A percentile compares a stretch with the other conserved stretches of the same genome.
These are phyloP conservation scores for Penicillium sclerotiorum DNA, from an alignment of 2,329 filamentous ascomycete species.

Conservation along the genomic window DNA sequence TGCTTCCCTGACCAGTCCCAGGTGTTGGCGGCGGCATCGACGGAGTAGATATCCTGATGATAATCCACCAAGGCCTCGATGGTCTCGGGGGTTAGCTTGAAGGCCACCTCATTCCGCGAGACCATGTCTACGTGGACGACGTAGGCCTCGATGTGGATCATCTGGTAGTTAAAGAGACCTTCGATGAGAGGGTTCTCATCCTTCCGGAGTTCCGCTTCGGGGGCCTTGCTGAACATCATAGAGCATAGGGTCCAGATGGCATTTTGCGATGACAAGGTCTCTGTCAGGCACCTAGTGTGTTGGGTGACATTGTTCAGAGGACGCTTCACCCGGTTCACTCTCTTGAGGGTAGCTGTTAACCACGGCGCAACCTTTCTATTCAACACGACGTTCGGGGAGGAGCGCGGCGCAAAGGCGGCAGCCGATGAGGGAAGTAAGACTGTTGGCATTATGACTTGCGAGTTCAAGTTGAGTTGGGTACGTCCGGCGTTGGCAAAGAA, in stretches of 20 bases:
- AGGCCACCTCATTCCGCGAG: constrained; percentile 93
- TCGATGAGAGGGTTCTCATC: constrained; percentile 83
- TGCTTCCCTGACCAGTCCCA: constrained; percentile 98
- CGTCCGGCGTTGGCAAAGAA: constrained; percentile 41
- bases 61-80: constrained; percentile 93
- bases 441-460: constrained; percentile 75
- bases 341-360: constrained; percentile 94
- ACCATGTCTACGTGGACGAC: constrained; percentile 99
- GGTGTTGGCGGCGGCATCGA: constrained; percentile 84
- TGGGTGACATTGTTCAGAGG: constrained; percentile 96
- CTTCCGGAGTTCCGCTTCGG: constrained; percentile 79
- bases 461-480: constrained; percentile 49
- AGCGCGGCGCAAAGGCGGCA: constrained; percentile 91
- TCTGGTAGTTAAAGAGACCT: constrained; percentile 87
- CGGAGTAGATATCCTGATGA: constrained; percentile 92
- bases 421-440: constrained; percentile 93
- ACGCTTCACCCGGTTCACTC: constrained; percentile 94
- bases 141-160: constrained; percentile 93
- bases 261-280: constrained; percentile 84
- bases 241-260: constrained; percentile 95
- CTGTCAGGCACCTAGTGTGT: constrained; percentile 92
- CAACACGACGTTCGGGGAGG: constrained; percentile 91
- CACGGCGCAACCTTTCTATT: constrained; percentile 91
- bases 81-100: constrained; percentile 92
- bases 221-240: constrained; percentile 87